Conservation (phyloP, 2,329 filamentous ascomycete species). For the Phaeosphaeriaceae sp. region DNA sequence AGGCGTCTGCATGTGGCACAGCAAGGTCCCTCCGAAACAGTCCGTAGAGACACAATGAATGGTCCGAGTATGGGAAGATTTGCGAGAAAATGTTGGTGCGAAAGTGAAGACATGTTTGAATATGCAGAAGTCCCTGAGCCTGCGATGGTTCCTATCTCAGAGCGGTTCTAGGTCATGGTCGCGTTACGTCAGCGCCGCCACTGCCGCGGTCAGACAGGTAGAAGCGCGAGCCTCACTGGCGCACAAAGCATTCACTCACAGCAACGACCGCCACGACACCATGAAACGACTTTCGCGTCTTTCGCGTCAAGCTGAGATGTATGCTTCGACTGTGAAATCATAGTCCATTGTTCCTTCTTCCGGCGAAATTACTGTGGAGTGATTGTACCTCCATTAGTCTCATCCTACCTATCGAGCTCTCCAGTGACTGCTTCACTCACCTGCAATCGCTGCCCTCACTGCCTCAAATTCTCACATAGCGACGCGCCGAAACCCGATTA, state of each 20-base stretch:
- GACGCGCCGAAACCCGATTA: background rate
- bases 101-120: background rate
- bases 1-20: background rate
- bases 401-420: background rate
- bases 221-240: background rate
- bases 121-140: background rate
- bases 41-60: no score
- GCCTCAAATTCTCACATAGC: background rate
- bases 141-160: no score
- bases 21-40: background rate
- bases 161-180: background rate
- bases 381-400: background rate
- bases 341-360: background rate
- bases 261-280: background rate
- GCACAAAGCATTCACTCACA: background rate
- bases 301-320: background rate
- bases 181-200: conserved; percentile 2
- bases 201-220: background rate
- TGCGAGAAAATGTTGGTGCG: background rate
- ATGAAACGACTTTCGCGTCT: background rate
- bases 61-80: background rate
- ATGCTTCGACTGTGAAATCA: background rate
- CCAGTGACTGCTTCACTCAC: no score
- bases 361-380: background rate
- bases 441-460: background rate